Evolutionary conservation across 1,284 basidiomycete genomes (phyloP).

Genomic region (Golubevia sp.): DNA sequence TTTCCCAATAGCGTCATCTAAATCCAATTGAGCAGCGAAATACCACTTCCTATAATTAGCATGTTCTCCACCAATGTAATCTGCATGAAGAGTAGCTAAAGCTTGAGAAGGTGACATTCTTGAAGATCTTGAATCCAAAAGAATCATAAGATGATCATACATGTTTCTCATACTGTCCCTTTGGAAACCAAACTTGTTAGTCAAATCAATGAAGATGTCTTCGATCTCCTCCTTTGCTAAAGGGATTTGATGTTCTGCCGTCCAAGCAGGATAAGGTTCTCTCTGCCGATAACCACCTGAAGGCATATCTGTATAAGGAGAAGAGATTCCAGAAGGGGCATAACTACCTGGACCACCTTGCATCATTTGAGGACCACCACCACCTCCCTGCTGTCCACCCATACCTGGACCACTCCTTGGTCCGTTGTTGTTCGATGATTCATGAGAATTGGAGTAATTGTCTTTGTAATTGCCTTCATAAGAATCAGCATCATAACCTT

Average conservation of each 20-base stretch:
- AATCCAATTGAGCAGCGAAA: slow-evolving; percentile 97
- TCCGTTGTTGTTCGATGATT: slow-evolving; percentile 12
- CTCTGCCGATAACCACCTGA: slow-evolving; percentile 49
- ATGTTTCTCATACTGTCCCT: slow-evolving; percentile 72
- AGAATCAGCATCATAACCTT: slow-evolving; percentile 46
- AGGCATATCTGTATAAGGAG: slow-evolving; percentile 24
- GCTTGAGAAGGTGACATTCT: slow-evolving; percentile 97
- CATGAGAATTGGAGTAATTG: slow-evolving; percentile 31
- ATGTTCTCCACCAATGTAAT: slow-evolving; percentile 90
- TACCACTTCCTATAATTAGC: slow-evolving; percentile 74
- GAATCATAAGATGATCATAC: slow-evolving; percentile 98
- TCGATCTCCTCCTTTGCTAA: slow-evolving; percentile 98
- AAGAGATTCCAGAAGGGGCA: slow-evolving; percentile 44
- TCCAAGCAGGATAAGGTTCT: slow-evolving; percentile 92
- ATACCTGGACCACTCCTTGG: neutral
- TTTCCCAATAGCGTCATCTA: slow-evolving; percentile 94
- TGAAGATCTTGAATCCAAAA: slow-evolving; percentile 80
- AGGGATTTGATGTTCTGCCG: slow-evolving; percentile 85
- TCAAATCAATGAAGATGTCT: slow-evolving; percentile 95
- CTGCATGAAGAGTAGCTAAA: slow-evolving; percentile 86
- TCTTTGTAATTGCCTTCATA: slow-evolving; percentile 47
- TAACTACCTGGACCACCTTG: slow-evolving; percentile 43
- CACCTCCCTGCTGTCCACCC: slow-evolving; percentile 20
- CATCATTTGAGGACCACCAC: slow-evolving; percentile 11
- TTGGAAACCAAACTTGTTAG: slow-evolving; percentile 99